A percentile compares a stretch with the other conserved stretches of the same genome.
Evolutionary conservation across 495 filamentous ascomycete species (phyloP).

Genomic region (Penicillium macrosclerotiorum): DNA sequence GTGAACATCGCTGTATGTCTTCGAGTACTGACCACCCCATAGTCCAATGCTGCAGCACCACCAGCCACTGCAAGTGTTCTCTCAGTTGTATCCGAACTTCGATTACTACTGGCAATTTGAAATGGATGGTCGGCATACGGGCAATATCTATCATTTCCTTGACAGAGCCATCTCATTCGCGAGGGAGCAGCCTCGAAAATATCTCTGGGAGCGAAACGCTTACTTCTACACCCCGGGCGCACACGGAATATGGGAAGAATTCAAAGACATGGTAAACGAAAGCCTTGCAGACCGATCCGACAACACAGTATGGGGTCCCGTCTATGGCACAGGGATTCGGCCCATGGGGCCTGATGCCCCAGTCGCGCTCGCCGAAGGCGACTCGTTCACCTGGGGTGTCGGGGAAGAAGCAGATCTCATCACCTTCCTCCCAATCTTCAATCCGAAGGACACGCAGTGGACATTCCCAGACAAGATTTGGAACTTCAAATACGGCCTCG

Average conservation of each 20-base stretch:
- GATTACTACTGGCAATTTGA: conserved; percentile 79
- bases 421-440: conserved; percentile 67
- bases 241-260: conserved; percentile 59
- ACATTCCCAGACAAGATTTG: conserved; percentile 51
- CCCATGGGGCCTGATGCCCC: conserved; percentile 62
- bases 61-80: conserved; percentile 51
- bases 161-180: conserved; percentile 59
- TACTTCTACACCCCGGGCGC: conserved; percentile 66
- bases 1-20: not conserved
- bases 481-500: conserved; percentile 26
- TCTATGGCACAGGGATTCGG: conserved; percentile 36
- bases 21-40: not conserved
- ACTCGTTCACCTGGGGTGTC: conserved; percentile 70
- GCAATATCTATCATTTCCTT: conserved; percentile 69
- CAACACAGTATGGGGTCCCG: conserved; percentile 58
- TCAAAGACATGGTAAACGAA: conserved; percentile 49
- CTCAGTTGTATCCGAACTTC: conserved; percentile 65
- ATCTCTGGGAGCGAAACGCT: conserved; percentile 72
- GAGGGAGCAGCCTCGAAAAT: conserved; percentile 60
- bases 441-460: conserved; percentile 63
- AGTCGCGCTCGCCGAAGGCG: conserved; percentile 48
- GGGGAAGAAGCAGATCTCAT: conserved; percentile 76
- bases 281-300: conserved; percentile 32
- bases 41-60: conserved; percentile 28
- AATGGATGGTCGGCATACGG: conserved; percentile 67